These are phyloP conservation scores for Athelia sp. DNA, from an alignment of 1,284 basidiomycete species.

Conservation along the genomic window DNA sequence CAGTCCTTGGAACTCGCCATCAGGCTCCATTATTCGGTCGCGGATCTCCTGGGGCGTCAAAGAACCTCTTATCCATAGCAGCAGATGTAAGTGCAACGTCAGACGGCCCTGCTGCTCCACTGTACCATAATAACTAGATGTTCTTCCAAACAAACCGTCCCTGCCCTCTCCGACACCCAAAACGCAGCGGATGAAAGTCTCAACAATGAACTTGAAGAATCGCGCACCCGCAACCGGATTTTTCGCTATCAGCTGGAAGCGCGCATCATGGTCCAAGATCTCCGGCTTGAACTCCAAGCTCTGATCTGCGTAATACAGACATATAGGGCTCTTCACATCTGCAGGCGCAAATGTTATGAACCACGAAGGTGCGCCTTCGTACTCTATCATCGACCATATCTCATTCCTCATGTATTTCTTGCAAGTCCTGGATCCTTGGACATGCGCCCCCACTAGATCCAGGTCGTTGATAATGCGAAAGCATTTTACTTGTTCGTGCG, in stretches of 20 bases:
- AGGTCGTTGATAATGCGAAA: conserved; percentile 6
- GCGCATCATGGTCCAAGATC: conserved; percentile 3
- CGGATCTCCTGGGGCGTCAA: conserved; percentile 25
- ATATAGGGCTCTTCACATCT: conserved; percentile 24
- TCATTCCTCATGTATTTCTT: conserved; percentile 29
- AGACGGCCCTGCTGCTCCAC: conserved; percentile 31
- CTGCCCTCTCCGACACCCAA: conserved; percentile 16
- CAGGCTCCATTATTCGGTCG: conserved; percentile 16
- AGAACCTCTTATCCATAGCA: conserved; percentile 23
- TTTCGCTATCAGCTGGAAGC: conserved; percentile 13
- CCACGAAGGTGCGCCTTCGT: conserved; percentile 27
- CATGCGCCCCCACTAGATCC: conserved; percentile 16
- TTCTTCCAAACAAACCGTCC: conserved; percentile 26
- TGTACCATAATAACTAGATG: conserved; percentile 27
- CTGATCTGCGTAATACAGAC: conserved; percentile 22
- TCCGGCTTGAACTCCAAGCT: conserved; percentile 13
- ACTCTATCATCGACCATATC: conserved; percentile 25
- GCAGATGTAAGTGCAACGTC: conserved; percentile 27
- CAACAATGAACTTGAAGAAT: conserved; percentile 26
- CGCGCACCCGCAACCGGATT: conserved; percentile 28
- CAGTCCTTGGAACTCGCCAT: conserved; percentile 17
- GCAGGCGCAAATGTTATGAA: conserved; percentile 32
- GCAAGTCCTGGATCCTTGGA: conserved; percentile 24
- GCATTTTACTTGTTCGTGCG: conserved; percentile 26
- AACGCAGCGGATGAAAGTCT: conserved; percentile 26